These are phyloP conservation scores for Gryganskiella cystojenkinii DNA, from an alignment of 192 early-diverging fungal genomes.

Conservation along the genomic window DNA sequence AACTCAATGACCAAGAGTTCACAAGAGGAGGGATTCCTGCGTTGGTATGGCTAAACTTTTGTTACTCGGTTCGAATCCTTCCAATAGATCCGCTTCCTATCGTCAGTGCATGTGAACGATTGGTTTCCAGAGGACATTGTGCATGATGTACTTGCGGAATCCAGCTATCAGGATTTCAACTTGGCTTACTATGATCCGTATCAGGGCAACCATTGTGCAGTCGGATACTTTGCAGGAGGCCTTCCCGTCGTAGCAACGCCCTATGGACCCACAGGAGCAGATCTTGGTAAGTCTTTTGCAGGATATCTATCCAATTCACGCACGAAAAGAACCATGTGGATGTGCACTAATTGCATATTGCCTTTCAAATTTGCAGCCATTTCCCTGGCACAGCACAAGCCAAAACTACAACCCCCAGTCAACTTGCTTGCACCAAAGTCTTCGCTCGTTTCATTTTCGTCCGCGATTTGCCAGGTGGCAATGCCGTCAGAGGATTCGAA, in stretches of 20 bases:
- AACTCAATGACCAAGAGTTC: neutral
- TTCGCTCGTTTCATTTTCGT: slow-evolving; percentile 10
- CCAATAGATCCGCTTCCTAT: slow-evolving; percentile 10
- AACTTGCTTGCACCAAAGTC: slow-evolving; percentile 11
- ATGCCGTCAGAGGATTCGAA: neutral
- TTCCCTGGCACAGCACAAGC: slow-evolving; percentile 7
- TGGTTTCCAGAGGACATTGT: neutral
- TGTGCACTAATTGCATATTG: too few species aligned
- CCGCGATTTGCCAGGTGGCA: slow-evolving; percentile 22
- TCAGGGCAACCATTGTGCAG: slow-evolving; percentile 17
- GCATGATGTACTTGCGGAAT: slow-evolving; percentile 5
- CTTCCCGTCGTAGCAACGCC: slow-evolving; percentile 24
- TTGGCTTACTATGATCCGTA: slow-evolving; percentile 29
- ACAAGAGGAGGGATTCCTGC: neutral
- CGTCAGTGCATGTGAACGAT: neutral
- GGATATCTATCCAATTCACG: too few species aligned
- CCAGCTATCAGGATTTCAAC: slow-evolving; percentile 6
- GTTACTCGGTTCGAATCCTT: neutral
- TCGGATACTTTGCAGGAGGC: slow-evolving; percentile 4
- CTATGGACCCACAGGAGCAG: slow-evolving; percentile 19
- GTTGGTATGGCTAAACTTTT: neutral
- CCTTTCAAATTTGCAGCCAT: neutral
- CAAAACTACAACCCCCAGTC: slow-evolving; percentile 13
- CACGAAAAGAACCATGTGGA: too few species aligned
- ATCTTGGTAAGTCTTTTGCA: slow-evolving; percentile 9